Conservation (phyloP, 441 rosid genomes). For the Melastoma candidum region DNA sequence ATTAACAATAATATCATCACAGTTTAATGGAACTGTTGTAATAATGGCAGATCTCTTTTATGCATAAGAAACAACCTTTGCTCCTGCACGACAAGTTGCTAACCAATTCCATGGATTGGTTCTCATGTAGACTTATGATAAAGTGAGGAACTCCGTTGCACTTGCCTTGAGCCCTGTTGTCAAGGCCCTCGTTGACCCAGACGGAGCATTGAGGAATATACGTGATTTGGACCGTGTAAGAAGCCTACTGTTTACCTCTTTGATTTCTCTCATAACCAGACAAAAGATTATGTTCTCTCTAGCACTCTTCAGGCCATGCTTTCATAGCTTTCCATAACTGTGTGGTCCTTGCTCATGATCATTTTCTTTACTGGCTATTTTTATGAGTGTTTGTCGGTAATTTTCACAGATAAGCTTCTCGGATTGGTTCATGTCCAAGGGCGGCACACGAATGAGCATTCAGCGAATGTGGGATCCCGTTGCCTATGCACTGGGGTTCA, state of each 20-base stretch:
- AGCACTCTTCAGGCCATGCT: no score
- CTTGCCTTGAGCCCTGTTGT: conserved; percentile 95
- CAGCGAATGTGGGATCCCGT: conserved; percentile 99
- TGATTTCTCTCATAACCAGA: background rate
- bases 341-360: conserved; percentile 42
- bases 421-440: conserved; percentile 95
- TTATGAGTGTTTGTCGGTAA: no score
- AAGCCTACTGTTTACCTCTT: conserved; percentile 5
- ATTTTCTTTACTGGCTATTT: no score
- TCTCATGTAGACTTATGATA: conserved; percentile 67
- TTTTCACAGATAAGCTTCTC: conserved; percentile 39
- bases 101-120: background rate
- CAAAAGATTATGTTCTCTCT: background rate
- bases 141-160: conserved; percentile 90
- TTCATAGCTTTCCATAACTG: no score
- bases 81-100: no score
- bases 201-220: conserved; percentile 87
- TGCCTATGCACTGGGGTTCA: conserved; percentile 96
- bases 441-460: conserved; percentile 83
- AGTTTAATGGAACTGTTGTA: no score
- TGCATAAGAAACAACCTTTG: no score
- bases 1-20: no score
- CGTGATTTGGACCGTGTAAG: conserved; percentile 81
- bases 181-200: conserved; percentile 78
- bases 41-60: no score